Conservation (phyloP, 176 grass and related monocot genomes). For the Luzula sylvatica region DNA sequence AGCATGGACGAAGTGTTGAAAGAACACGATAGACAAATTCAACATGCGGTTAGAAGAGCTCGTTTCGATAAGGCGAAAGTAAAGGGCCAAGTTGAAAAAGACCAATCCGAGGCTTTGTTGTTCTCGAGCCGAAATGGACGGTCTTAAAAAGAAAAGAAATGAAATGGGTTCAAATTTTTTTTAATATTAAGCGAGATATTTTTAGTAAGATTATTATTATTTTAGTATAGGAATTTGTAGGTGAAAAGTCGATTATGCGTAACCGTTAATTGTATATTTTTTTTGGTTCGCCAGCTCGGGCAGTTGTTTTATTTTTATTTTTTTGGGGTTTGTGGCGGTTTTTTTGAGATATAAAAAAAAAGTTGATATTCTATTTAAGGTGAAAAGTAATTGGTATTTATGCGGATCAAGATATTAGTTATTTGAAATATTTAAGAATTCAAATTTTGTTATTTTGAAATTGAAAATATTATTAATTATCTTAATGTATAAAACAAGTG, state of each 20-base stretch:
- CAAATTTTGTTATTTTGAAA: no score
- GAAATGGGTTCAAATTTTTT: conserved; percentile 14
- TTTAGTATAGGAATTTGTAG: conserved; percentile 21
- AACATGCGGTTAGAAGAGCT: conserved; percentile 63
- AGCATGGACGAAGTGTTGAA: conserved; percentile 84
- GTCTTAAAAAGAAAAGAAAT: conserved; percentile 3
- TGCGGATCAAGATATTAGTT: conserved; percentile 6
- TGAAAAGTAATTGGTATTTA: background rate
- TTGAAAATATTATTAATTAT: no score
- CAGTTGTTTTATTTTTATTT: background rate
- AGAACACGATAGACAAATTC: conserved; percentile 87
- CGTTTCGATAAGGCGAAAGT: conserved; percentile 65
- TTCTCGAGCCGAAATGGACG: conserved; percentile 44
- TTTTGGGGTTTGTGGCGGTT: background rate
- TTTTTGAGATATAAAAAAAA: conserved; percentile 25
- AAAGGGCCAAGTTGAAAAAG: conserved; percentile 49
- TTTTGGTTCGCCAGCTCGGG: background rate
- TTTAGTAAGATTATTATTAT: background rate
- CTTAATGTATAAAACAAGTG: no score
- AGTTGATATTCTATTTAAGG: conserved; percentile 14
- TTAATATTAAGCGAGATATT: conserved; percentile 14
- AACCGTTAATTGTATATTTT: conserved; percentile 26
- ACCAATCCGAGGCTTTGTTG: conserved; percentile 55
- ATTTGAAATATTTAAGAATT: no score
- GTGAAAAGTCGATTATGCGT: conserved; percentile 11